These are phyloP conservation scores for Nicotiana noctiflora DNA, from an alignment of 257 asterid genomes.

Conservation along the genomic window DNA sequence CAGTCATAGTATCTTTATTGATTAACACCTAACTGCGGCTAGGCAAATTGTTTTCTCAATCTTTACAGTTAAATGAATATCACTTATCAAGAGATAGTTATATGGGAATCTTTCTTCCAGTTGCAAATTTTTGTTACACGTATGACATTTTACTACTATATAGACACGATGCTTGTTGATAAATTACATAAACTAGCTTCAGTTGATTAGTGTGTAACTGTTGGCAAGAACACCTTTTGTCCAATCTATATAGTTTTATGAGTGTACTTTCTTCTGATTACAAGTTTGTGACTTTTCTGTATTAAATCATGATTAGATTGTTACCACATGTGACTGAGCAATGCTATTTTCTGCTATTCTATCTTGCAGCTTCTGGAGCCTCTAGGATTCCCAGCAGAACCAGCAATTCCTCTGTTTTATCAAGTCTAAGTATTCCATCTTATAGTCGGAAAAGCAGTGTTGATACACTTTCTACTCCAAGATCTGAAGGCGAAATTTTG, in stretches of 20 bases:
- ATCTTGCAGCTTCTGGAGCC: constrained; percentile 30
- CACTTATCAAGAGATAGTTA: neutral
- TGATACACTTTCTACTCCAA: constrained; percentile 70
- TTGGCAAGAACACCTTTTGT: neutral
- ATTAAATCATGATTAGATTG: neutral
- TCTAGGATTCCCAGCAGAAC: constrained; percentile 39
- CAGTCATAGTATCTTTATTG: neutral
- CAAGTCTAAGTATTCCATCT: constrained; percentile 45
- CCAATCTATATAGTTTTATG: neutral
- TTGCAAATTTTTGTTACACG: neutral
- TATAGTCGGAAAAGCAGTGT: constrained; percentile 48
- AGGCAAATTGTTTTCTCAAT: neutral
- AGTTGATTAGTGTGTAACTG: neutral
- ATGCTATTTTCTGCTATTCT: neutral
- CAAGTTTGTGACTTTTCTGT: neutral
- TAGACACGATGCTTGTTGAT: neutral
- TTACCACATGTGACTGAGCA: neutral
- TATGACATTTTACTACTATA: neutral
- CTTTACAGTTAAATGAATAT: neutral
- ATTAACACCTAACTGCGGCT: neutral
- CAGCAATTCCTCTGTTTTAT: constrained; percentile 38
- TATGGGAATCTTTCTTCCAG: neutral
- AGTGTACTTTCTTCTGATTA: neutral
- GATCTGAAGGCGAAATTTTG: constrained; percentile 76
- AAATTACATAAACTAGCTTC: neutral